Evolutionary conservation across 1,284 basidiomycete genomes (phyloP).

Genomic region (Fomes fomentarius): DNA sequence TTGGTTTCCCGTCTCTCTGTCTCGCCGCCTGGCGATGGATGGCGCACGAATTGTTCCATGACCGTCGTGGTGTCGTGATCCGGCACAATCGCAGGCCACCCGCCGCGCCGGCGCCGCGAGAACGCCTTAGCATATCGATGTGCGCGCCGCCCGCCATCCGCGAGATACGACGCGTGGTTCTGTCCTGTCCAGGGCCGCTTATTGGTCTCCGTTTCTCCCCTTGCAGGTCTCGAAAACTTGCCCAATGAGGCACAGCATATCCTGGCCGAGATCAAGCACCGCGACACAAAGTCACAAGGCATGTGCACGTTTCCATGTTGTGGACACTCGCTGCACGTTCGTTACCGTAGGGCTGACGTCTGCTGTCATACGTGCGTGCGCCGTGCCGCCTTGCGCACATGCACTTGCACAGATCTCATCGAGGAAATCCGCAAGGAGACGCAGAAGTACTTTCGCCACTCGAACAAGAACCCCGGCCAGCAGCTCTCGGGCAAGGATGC

Average conservation of each 20-base stretch:
- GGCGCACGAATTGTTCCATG: not conserved
- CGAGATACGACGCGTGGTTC: too few species aligned
- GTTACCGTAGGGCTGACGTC: too few species aligned
- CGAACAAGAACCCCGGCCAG: slow-evolving; percentile 37
- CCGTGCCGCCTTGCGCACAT: not conserved
- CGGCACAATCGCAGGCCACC: not conserved
- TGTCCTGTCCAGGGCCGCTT: too few species aligned
- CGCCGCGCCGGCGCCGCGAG: not conserved
- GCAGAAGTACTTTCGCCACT: slow-evolving; percentile 54
- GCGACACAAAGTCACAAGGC: slow-evolving; percentile 57
- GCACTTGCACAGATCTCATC: slow-evolving; percentile 51
- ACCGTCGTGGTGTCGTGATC: not conserved
- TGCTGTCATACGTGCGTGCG: not conserved
- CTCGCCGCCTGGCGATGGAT: slow-evolving; percentile 3
- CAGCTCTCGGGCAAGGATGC: slow-evolving; percentile 37
- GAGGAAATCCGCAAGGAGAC: slow-evolving; percentile 58
- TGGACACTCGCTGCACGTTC: not conserved
- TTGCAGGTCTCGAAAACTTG: slow-evolving; percentile 73
- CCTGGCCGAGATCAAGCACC: slow-evolving; percentile 71
- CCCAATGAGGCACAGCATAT: slow-evolving; percentile 74
- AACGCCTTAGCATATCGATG: not conserved
- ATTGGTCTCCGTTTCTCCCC: not conserved
- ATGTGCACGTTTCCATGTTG: slow-evolving; percentile 18
- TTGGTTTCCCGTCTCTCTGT: slow-evolving; percentile 12
- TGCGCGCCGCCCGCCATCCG: not conserved